Evolutionary conservation across 208 protist genomes (phyloP).

Genomic region (Trypanosomatidae sp.): DNA sequence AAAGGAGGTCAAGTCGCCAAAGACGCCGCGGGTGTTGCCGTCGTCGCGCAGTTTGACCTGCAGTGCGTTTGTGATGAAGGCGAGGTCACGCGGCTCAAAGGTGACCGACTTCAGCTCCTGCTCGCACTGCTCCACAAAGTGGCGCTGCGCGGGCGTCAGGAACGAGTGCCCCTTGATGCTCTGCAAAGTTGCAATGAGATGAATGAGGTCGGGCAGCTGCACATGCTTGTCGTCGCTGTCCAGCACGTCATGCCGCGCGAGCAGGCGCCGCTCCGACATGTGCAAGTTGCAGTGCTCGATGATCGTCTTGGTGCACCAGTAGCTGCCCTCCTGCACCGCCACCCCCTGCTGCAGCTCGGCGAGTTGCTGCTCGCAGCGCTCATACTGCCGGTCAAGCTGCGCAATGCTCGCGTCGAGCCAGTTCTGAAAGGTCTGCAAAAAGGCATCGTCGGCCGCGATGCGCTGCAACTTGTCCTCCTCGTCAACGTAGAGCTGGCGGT

Average conservation of each 20-base stretch:
- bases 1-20: constrained; percentile 59
- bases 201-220: constrained; percentile 58
- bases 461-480: constrained; percentile 69
- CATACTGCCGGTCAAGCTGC: constrained; percentile 70
- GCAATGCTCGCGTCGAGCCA: constrained; percentile 76
- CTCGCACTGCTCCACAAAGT: constrained; percentile 76
- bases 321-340: constrained; percentile 34
- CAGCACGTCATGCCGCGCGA: constrained; percentile 3
- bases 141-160: constrained; percentile 68
- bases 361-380: constrained; percentile 72
- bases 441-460: constrained; percentile 43
- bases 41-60: constrained; percentile 76
- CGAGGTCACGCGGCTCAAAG: constrained; percentile 66
- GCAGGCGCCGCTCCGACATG: constrained; percentile 54
- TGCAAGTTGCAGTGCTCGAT: constrained; percentile 85
- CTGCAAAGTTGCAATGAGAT: constrained; percentile 60
- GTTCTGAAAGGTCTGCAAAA: constrained; percentile 46
- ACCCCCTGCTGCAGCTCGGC: constrained; percentile 76
- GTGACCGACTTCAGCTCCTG: constrained; percentile 48
- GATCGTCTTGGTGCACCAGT: constrained; percentile 80
- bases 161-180: constrained; percentile 65
- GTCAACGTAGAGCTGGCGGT: constrained; percentile 70
- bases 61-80: constrained; percentile 74
- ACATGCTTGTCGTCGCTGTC: constrained; percentile 8
- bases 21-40: constrained; percentile 59